Evolutionary conservation across 2,329 filamentous ascomycete species (phyloP).

Genomic region (Thermochaetoides dissita): DNA sequence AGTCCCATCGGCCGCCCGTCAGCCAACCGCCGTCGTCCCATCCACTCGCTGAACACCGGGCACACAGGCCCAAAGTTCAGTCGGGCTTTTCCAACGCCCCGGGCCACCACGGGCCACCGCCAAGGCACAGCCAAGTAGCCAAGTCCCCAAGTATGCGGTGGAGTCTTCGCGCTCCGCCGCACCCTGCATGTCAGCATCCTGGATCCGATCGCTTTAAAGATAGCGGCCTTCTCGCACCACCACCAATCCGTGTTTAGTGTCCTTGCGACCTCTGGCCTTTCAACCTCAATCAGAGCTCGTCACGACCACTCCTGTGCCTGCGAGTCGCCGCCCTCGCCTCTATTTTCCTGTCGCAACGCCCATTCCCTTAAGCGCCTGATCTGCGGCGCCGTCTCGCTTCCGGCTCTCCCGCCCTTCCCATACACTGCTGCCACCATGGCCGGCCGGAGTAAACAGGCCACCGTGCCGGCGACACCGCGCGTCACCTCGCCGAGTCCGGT

Average conservation of each 20-base stretch:
- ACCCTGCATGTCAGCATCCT: constrained; percentile 32
- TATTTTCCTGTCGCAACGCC: too few relatives aligned
- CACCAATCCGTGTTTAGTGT: constrained; percentile 16
- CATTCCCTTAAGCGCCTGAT: too few relatives aligned
- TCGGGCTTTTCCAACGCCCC: too few relatives aligned
- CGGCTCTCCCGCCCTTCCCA: constrained; percentile 47
- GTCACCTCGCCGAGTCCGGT: constrained; percentile 83
- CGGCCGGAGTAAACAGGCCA: constrained; percentile 6
- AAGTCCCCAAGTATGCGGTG: constrained; percentile 34
- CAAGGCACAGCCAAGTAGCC: too few relatives aligned
- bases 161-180: constrained; percentile 41
- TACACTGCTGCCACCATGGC: constrained; percentile 14
- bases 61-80: too few relatives aligned
- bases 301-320: constrained; percentile 23
- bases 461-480: constrained; percentile 64
- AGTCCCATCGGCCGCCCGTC: too few relatives aligned
- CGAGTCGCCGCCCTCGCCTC: too few relatives aligned
- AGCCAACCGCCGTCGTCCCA: too few relatives aligned
- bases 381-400: constrained; percentile 40
- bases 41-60: too few relatives aligned
- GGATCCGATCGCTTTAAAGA: constrained; percentile 36
- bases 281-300: too few relatives aligned
- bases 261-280: neutral
- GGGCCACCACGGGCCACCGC: too few relatives aligned
- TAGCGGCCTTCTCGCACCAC: constrained; percentile 23